Conservation (phyloP, 495 filamentous ascomycete genomes). For the Talaromyces nanjingensis region DNA sequence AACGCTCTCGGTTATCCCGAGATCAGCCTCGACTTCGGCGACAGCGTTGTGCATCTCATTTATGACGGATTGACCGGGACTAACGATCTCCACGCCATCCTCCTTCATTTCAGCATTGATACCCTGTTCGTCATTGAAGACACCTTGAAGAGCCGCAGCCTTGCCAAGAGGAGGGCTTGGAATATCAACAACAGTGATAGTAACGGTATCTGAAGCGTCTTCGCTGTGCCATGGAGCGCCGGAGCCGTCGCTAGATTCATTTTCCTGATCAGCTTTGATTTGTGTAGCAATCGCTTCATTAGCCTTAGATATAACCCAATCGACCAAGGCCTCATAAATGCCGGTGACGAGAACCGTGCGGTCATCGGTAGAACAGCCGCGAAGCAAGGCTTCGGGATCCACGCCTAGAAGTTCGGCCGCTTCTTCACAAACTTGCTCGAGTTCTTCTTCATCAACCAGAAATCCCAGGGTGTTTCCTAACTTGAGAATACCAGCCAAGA, state of each 20-base stretch:
- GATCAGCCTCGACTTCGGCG: conserved; percentile 68
- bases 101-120: conserved; percentile 97
- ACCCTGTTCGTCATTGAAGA: conserved; percentile 87
- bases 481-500: conserved; percentile 80
- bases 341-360: conserved; percentile 74
- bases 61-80: conserved; percentile 68
- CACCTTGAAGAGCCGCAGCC: conserved; percentile 74
- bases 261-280: conserved; percentile 59
- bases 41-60: conserved; percentile 81
- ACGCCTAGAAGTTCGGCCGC: conserved; percentile 78
- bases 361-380: conserved; percentile 74
- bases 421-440: conserved; percentile 86
- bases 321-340: conserved; percentile 89
- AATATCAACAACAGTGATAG: conserved; percentile 81
- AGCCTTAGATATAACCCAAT: conserved; percentile 85
- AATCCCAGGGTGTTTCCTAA: conserved; percentile 85
- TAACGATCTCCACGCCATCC: conserved; percentile 69
- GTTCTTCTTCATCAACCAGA: conserved; percentile 73
- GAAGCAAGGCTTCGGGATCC: conserved; percentile 75
- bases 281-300: conserved; percentile 83
- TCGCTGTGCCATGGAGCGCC: conserved; percentile 57
- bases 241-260: conserved; percentile 49
- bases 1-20: conserved; percentile 65
- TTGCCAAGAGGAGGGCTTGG: conserved; percentile 74
- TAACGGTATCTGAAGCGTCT: conserved; percentile 74